Evolutionary conservation across 108 stramenopile species (phyloP).

Genomic region (Nannochloropsis oceanica): DNA sequence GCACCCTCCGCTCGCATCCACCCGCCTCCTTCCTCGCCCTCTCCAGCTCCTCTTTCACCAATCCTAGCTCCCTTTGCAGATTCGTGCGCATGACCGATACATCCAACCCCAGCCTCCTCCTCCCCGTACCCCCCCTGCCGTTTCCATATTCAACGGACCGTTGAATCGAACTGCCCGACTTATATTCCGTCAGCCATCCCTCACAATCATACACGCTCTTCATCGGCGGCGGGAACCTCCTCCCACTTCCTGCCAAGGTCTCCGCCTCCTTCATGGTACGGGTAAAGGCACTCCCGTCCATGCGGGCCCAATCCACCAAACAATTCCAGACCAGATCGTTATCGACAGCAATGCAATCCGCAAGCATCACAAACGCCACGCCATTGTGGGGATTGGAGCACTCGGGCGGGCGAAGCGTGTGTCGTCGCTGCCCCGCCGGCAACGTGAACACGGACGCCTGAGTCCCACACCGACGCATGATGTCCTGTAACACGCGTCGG

Average conservation of each 20-base stretch:
- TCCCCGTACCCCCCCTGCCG: neutral
- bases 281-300: neutral
- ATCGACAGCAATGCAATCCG: neutral
- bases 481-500: neutral
- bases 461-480: neutral
- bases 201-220: neutral
- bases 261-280: neutral
- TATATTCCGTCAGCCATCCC: neutral
- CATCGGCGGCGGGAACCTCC: neutral
- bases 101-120: neutral
- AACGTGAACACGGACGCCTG: neutral
- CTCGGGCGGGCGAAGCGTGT: neutral
- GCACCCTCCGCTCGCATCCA: neutral
- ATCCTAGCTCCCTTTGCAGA: neutral
- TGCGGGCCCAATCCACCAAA: neutral
- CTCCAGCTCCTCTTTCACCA: neutral
- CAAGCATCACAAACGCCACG: neutral
- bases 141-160: no score
- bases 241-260: neutral
- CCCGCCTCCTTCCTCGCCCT: neutral
- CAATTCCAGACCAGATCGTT: slow-evolving; percentile 12
- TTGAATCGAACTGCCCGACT: neutral
- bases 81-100: neutral
- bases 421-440: neutral
- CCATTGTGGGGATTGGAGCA: neutral